phyloP scores from a whole-genome alignment of 2,329 filamentous ascomycete genomes.

The Botrytis tulipae region DNA sequence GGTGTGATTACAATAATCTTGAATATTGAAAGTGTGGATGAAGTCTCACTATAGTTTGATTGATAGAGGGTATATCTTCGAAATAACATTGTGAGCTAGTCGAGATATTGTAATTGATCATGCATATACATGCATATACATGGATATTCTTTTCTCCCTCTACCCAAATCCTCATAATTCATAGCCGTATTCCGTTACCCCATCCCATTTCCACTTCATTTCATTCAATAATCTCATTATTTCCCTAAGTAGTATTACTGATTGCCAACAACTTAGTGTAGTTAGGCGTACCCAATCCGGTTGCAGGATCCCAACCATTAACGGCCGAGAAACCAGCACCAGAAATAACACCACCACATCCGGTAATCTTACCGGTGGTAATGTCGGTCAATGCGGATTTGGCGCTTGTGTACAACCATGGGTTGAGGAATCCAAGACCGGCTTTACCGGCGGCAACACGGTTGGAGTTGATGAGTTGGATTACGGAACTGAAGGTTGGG shows the following conservation, averaged over 20 bases:
- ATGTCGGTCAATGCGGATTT: conserved; percentile 45
- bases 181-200: neutral
- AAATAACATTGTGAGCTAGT: neutral
- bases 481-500: conserved; percentile 56
- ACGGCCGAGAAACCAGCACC: conserved; percentile 15
- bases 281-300: conserved; percentile 47
- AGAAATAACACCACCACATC: conserved; percentile 38
- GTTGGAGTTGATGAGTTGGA: conserved; percentile 62
- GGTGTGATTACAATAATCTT: neutral
- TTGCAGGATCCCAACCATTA: conserved; percentile 47
- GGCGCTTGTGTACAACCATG: conserved; percentile 43
- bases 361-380: conserved; percentile 41
- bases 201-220: neutral
- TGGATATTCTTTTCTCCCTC: neutral
- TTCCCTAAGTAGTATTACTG: conserved; percentile 18
- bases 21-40: neutral
- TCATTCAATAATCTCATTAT: neutral
- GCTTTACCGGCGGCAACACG: conserved; percentile 51
- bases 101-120: neutral
- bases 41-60: neutral
- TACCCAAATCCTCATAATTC: neutral
- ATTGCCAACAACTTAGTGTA: conserved; percentile 27
- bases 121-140: neutral
- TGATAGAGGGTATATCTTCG: neutral
- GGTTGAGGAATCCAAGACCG: conserved; percentile 46